Conservation (phyloP, 345 rosid genomes). For the Gossypium bickii region DNA sequence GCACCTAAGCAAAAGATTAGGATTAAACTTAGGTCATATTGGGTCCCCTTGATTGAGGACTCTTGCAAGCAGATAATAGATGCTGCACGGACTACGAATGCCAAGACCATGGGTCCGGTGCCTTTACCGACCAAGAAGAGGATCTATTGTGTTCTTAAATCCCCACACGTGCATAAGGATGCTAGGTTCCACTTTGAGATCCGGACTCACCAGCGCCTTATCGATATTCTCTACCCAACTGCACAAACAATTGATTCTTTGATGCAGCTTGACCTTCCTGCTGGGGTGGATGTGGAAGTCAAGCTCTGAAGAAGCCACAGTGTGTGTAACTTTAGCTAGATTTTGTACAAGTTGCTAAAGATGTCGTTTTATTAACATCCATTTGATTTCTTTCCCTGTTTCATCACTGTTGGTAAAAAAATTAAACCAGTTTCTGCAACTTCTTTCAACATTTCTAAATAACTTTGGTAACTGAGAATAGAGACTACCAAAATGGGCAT, state of each 20-base stretch:
- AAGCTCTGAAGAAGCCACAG: constrained; percentile 57
- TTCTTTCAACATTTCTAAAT: background rate
- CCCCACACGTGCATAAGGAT: constrained; percentile 98
- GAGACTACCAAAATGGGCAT: too few species aligned
- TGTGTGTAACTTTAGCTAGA: constrained; percentile 18
- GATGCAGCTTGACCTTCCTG: constrained; percentile 98
- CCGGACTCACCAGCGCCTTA: constrained; percentile 86
- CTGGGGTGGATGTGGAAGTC: constrained; percentile 94
- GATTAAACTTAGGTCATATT: constrained; percentile 87
- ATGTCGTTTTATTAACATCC: background rate
- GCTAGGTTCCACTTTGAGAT: constrained; percentile 97
- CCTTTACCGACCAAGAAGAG: constrained; percentile 92
- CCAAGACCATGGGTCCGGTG: constrained; percentile 94
- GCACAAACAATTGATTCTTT: constrained; percentile 96
- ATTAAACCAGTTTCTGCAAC: background rate
- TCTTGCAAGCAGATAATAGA: constrained; percentile 97
- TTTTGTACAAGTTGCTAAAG: background rate
- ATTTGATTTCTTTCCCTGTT: background rate
- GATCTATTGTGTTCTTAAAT: constrained; percentile 88
- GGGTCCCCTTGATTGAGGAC: constrained; percentile 89
- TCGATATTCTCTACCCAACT: constrained; percentile 90
- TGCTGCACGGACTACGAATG: constrained; percentile 80
- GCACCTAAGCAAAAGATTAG: constrained; percentile 98
- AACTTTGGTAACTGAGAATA: too few species aligned
- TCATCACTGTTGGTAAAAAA: background rate